phyloP scores from a whole-genome alignment of 1,284 basidiomycete species.

The Puccinia triticina region DNA sequence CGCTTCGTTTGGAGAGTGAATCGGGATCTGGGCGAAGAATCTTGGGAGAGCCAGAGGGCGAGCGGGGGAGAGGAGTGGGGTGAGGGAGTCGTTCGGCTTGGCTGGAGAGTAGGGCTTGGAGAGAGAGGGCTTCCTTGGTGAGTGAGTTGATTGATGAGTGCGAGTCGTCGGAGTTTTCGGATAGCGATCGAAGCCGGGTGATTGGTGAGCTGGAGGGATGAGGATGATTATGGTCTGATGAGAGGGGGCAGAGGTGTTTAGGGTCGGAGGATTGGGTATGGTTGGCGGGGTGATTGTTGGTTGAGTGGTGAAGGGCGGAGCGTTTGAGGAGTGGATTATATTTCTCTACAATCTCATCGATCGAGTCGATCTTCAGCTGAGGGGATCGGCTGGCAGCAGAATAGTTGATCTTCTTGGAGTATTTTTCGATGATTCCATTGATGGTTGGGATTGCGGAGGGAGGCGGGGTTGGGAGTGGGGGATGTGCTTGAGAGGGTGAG shows the following conservation, averaged over 20 bases:
- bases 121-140: constrained; percentile 15
- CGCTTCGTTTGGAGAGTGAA: background rate
- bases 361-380: constrained; percentile 29
- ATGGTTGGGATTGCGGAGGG: background rate
- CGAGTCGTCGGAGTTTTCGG: constrained; percentile 21
- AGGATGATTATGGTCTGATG: constrained; percentile 3
- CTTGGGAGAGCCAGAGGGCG: background rate
- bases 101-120: constrained; percentile 5
- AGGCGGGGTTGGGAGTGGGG: background rate
- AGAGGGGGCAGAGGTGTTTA: background rate
- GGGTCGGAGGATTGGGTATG: background rate
- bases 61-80: background rate
- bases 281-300: background rate
- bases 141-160: constrained; percentile 36
- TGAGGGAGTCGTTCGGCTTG: background rate
- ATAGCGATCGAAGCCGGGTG: background rate
- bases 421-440: constrained; percentile 9
- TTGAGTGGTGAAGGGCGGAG: background rate
- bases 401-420: background rate
- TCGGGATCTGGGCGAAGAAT: background rate
- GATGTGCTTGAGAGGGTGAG: background rate
- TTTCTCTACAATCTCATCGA: constrained; percentile 21
- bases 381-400: background rate
- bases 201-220: background rate
- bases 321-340: constrained; percentile 26